Percentiles rank a stretch among this genome's conserved stretches.
These are phyloP conservation scores for Phytopythium cucurbitacearum DNA, from an alignment of 352 stramenopile genomes.

Conservation along the genomic window DNA sequence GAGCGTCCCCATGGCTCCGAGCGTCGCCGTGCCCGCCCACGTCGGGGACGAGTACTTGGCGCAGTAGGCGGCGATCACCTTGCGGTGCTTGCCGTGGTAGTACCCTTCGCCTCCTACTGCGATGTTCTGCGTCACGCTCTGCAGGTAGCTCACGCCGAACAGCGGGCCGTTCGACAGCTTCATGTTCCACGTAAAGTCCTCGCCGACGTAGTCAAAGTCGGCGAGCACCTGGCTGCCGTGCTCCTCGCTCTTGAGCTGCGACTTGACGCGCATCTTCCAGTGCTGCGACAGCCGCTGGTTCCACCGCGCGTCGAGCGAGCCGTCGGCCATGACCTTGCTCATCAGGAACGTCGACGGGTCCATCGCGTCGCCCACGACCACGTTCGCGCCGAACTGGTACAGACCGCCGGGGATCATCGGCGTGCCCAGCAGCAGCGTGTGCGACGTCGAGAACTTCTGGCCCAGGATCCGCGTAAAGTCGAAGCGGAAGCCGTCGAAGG, in stretches of 20 bases:
- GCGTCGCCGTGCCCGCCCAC: constrained; percentile 70
- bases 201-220: constrained; percentile 79
- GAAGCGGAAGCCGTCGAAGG: constrained; percentile 86
- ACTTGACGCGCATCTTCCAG: constrained; percentile 85
- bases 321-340: constrained; percentile 83
- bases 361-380: constrained; percentile 67
- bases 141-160: constrained; percentile 82
- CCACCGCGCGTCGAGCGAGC: constrained; percentile 81
- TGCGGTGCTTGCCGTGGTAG: constrained; percentile 86
- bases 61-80: constrained; percentile 81
- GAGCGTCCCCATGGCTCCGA: constrained; percentile 76
- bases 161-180: constrained; percentile 88
- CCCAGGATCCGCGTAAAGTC: constrained; percentile 83
- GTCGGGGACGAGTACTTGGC: constrained; percentile 73
- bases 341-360: constrained; percentile 83
- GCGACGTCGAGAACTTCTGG: constrained; percentile 77
- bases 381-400: constrained; percentile 87
- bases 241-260: constrained; percentile 79
- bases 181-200: constrained; percentile 88
- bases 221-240: constrained; percentile 74
- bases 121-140: constrained; percentile 79
- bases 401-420: constrained; percentile 81
- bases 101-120: constrained; percentile 82
- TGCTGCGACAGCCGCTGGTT: constrained; percentile 67
- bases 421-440: constrained; percentile 78